These are phyloP conservation scores for Immersiporthe knoxdaviesiana DNA, from an alignment of 2,329 filamentous ascomycete species.

Conservation along the genomic window DNA sequence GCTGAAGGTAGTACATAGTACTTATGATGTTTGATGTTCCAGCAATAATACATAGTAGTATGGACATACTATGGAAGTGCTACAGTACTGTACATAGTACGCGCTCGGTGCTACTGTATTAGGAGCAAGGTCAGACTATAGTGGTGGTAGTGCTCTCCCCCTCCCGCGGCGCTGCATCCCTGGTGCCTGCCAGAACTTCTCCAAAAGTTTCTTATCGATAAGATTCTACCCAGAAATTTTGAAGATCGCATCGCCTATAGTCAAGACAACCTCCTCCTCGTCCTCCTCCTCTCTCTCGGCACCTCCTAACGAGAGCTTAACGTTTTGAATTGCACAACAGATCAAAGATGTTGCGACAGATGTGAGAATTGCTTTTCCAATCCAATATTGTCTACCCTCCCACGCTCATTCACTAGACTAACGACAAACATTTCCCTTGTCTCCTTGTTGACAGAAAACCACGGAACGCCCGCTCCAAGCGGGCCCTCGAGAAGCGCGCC, in stretches of 20 bases:
- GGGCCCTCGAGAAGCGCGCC: constrained; percentile 89
- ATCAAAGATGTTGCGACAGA: constrained; percentile 54
- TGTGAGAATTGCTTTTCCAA: constrained; percentile 37
- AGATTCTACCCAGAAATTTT: constrained; percentile 27
- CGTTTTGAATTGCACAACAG: not conserved
- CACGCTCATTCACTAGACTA: not conserved
- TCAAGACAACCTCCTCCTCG: no score
- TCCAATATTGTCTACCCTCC: not conserved
- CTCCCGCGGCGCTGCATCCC: not conserved
- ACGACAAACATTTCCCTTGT: no score
- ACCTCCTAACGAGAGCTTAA: not conserved
- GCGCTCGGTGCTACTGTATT: no score
- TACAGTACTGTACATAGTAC: no score
- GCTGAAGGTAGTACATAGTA: not conserved
- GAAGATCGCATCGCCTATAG: not conserved
- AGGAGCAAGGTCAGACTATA: not conserved
- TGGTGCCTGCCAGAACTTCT: constrained; percentile 3
- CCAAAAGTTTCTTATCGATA: constrained; percentile 24
- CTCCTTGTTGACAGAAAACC: constrained; percentile 52
- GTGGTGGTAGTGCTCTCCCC: not conserved
- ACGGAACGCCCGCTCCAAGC: constrained; percentile 83
- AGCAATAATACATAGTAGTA: no score
- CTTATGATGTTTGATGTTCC: no score
- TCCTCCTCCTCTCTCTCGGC: not conserved
- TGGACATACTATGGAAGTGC: not conserved